Evolutionary conservation across 352 stramenopile genomes (phyloP), one percentile per base, ranked within the genome.

Genomic region (Paralagenidium karlingii): DNA sequence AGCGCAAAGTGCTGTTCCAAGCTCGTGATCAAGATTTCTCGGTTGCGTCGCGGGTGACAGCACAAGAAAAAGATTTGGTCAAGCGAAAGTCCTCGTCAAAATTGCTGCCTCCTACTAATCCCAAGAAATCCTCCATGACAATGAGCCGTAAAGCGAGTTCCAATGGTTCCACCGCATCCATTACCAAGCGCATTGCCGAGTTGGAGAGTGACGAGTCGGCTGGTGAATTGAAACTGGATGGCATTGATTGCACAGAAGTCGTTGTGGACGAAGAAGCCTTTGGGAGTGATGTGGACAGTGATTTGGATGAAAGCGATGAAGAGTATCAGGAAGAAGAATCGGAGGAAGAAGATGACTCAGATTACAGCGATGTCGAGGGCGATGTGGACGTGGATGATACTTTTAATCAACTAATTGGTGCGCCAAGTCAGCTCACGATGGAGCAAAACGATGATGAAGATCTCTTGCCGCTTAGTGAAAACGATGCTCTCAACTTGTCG

Each of bases 1-100:
- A 70, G 20, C 73, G 79, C n/a, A 92, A 92, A 45, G 84, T 92
- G 52, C 52, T 92, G 2, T 92, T 92, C 43, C 79, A 92, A 40
- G 76, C 79, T 13, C 64, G 60, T n/a, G 67, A 83, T 31, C 68
- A 92, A 33, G 76, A 92, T 33, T 92, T 92, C 27, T 88, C 73
- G 3, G 74, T 90, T 25, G 79, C 76, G 15, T 89, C 79, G 15
- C 62, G 76, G 9, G 73, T 82, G 16, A 41, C 15, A 34, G 27
- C 36, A 32, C 27, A 19, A 16, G 36, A 41, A 41, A 34, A 32
- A 7, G 18, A 16, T 34, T 19, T 41, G 7, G 15, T 41, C 8
- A 39, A 15, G 36, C 19, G 16, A 22, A 22, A 7, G 22, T 36
- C 30, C 22, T 16, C 30, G 8, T 22, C 16, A 16, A 36, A 36